These are phyloP conservation scores for Boletellus sp. DNA, from an alignment of 768 basidiomycete species.

Conservation along the genomic window DNA sequence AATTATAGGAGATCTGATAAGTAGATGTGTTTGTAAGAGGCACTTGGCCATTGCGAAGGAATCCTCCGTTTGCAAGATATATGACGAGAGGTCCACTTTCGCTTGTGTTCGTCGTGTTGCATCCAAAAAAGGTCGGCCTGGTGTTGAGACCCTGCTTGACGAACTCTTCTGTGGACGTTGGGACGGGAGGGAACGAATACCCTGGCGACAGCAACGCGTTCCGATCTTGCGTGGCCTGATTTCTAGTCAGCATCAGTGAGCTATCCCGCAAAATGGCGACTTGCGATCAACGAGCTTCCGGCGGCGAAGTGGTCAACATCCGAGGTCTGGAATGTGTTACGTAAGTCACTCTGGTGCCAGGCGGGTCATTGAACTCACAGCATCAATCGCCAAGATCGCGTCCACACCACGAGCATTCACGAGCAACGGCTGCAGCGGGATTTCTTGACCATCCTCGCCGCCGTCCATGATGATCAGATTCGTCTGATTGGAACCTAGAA, in stretches of 20 bases:
- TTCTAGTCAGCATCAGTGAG: not conserved
- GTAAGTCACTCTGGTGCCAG: not conserved
- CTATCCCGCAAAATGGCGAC: not conserved
- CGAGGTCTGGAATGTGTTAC: conserved; percentile 5
- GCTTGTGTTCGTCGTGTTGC: conserved; percentile 26
- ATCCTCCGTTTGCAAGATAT: conserved; percentile 56
- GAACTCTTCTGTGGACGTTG: conserved; percentile 27
- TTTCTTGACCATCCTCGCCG: conserved; percentile 40
- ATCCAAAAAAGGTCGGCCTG: conserved; percentile 47
- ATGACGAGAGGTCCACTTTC: conserved; percentile 45
- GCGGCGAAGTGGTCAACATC: conserved; percentile 19
- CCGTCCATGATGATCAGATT: conserved; percentile 38
- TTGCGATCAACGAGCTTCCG: conserved; percentile 27
- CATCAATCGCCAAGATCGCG: conserved; percentile 50
- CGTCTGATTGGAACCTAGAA: conserved; percentile 31
- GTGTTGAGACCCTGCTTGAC: conserved; percentile 33
- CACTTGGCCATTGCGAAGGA: conserved; percentile 36
- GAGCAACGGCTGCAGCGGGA: conserved; percentile 50
- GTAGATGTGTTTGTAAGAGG: conserved; percentile 44
- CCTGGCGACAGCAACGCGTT: conserved; percentile 31
- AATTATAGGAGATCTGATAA: conserved; percentile 34
- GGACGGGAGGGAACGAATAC: conserved; percentile 34
- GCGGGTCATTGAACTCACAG: conserved; percentile 16
- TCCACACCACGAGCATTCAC: conserved; percentile 45
- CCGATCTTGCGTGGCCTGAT: conserved; percentile 37